phyloP scores from a whole-genome alignment of 345 rosid genomes.

The Eucalyptus marginata region DNA sequence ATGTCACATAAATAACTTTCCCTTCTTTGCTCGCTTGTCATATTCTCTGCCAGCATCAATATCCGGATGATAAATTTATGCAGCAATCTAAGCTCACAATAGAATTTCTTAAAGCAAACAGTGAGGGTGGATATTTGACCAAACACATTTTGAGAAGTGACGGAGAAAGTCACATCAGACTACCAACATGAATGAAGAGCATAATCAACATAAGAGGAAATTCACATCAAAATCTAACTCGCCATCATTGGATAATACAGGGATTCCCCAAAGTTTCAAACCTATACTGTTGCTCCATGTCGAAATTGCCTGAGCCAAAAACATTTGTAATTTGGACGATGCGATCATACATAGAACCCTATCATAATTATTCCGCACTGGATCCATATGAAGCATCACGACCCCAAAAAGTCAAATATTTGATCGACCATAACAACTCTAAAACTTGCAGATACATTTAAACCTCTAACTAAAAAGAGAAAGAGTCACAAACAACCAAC shows the following conservation, averaged over 20 bases:
- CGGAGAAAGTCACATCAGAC: not conserved
- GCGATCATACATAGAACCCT: not conserved
- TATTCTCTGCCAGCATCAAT: slow-evolving; percentile 52
- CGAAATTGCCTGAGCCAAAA: not conserved
- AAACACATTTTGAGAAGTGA: not conserved
- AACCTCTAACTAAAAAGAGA: not conserved
- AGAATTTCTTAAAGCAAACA: not conserved
- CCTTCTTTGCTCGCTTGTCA: slow-evolving; percentile 90
- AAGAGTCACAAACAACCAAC: not conserved
- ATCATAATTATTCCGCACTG: not conserved
- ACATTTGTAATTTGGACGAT: not conserved
- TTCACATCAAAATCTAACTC: not conserved
- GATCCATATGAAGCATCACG: not conserved
- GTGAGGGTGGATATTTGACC: not conserved
- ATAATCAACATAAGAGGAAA: not conserved
- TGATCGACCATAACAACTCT: not conserved
- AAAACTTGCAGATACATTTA: not conserved
- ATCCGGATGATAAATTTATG: not conserved
- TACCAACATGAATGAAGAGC: not conserved
- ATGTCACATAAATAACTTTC: slow-evolving; percentile 89
- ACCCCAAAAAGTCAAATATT: not conserved
- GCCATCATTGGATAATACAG: not conserved
- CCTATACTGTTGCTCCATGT: not conserved
- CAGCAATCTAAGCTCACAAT: not conserved
- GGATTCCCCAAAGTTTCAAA: not conserved